Evolutionary conservation across 352 stramenopile genomes (phyloP).

Genomic region (Phytophthora litchii): DNA sequence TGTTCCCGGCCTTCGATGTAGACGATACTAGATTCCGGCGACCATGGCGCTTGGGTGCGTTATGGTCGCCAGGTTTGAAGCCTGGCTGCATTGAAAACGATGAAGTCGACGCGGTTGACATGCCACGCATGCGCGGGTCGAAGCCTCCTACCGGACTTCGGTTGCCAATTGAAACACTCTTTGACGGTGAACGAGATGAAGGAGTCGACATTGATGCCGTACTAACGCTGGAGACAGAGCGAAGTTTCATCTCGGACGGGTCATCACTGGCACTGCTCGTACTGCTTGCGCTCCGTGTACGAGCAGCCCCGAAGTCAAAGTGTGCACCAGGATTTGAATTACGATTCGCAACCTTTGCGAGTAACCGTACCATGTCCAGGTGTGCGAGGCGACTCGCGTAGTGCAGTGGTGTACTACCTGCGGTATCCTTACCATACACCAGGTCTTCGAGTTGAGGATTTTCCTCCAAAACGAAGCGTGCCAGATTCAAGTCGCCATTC

Average conservation of each 20-base stretch:
- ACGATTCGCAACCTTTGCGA: conserved; percentile 86
- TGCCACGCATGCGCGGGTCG: conserved; percentile 41
- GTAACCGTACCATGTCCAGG: conserved; percentile 85
- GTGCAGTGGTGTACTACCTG: conserved; percentile 86
- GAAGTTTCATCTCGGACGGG: conserved; percentile 54
- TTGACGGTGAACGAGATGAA: conserved; percentile 57
- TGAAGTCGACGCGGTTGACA: conserved; percentile 42
- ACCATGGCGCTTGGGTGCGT: conserved; percentile 49
- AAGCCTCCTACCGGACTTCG: conserved; percentile 30
- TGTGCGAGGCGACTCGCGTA: conserved; percentile 79
- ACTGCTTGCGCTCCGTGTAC: conserved; percentile 69
- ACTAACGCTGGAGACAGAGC: conserved; percentile 58
- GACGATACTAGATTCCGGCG: conserved; percentile 76
- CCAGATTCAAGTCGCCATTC: conserved; percentile 85
- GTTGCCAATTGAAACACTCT: conserved; percentile 42
- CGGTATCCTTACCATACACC: conserved; percentile 78
- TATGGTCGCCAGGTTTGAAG: conserved; percentile 60
- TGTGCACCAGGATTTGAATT: conserved; percentile 63
- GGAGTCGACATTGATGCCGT: conserved; percentile 44
- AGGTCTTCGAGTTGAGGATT: conserved; percentile 85
- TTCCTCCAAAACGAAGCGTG: conserved; percentile 83
- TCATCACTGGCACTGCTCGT: conserved; percentile 61
- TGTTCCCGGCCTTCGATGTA: conserved; percentile 44
- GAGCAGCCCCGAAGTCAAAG: conserved; percentile 53
- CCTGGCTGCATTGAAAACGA: conserved; percentile 67